phyloP scores from a whole-genome alignment of 768 basidiomycete genomes.

The Pulveroboletus sp. region DNA sequence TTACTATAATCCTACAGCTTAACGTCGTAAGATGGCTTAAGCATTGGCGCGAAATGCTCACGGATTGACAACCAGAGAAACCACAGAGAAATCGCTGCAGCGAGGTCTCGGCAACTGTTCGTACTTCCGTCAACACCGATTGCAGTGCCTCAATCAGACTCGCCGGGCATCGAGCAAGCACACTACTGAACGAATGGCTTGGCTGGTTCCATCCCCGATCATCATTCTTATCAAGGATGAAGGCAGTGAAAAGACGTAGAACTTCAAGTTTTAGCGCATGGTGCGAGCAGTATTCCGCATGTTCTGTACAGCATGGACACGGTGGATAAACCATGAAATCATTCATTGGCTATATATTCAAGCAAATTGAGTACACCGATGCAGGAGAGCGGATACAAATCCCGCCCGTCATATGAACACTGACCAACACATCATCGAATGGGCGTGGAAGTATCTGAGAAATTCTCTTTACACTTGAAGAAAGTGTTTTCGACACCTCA shows the following conservation, averaged over 20 bases:
- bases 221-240: constrained; percentile 37
- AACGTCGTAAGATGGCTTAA: background rate
- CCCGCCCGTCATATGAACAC: constrained; percentile 20
- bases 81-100: constrained; percentile 22
- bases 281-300: constrained; percentile 19
- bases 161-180: constrained; percentile 7
- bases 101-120: constrained; percentile 11
- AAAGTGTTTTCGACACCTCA: constrained; percentile 10
- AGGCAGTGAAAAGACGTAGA: constrained; percentile 39
- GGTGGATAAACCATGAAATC: constrained; percentile 44
- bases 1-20: constrained; percentile 34
- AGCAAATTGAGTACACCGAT: constrained; percentile 20
- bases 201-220: constrained; percentile 2
- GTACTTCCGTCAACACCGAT: constrained; percentile 21
- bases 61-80: constrained; percentile 8
- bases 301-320: constrained; percentile 27
- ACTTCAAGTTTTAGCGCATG: constrained; percentile 40
- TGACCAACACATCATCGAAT: constrained; percentile 27
- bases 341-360: constrained; percentile 47
- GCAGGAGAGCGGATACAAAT: constrained; percentile 8
- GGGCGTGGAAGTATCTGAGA: constrained; percentile 3
- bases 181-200: background rate
- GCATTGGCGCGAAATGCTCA: constrained; percentile 18
- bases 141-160: constrained; percentile 20
- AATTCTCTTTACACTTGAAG: constrained; percentile 10